phyloP scores from a whole-genome alignment of 495 filamentous ascomycete species.

The Tuber indicum region DNA sequence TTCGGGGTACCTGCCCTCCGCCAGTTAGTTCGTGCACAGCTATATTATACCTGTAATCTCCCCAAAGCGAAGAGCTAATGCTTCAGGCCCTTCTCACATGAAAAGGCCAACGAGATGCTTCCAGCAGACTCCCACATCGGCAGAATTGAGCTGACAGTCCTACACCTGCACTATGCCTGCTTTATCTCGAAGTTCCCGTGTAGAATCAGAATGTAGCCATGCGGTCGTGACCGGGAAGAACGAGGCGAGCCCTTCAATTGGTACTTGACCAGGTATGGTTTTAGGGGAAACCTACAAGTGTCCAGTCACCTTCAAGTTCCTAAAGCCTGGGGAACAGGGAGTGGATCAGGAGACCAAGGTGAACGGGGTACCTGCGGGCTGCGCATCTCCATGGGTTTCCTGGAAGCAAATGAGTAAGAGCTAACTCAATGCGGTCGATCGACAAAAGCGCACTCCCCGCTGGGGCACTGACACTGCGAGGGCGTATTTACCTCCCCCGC shows the following conservation, averaged over 20 bases:
- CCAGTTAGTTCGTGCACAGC: no score
- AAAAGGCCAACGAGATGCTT: no score
- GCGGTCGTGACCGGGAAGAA: constrained; percentile 41
- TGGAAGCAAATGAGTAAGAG: constrained; percentile 94
- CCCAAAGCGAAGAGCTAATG: no score
- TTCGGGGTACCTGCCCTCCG: no score
- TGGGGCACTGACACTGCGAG: constrained; percentile 81
- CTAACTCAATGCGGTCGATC: constrained; percentile 84
- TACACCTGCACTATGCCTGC: no score
- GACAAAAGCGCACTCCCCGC: constrained; percentile 57
- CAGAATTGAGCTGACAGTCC: no score
- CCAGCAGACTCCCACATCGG: no score
- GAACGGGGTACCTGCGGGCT: constrained; percentile 20
- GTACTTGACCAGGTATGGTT: constrained; percentile 84
- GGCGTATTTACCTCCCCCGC: constrained; percentile 75
- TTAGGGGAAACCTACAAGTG: constrained; percentile 77
- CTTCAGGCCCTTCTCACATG: no score
- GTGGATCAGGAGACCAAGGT: constrained; percentile 42
- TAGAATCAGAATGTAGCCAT: constrained; percentile 53
- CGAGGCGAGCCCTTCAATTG: constrained; percentile 66
- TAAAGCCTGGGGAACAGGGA: constrained; percentile 67
- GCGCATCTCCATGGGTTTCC: constrained; percentile 53
- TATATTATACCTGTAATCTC: no score
- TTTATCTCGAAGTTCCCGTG: constrained; percentile 56
- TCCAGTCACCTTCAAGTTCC: constrained; percentile 65